Base-by-base conservation (phyloP, 2,329 filamentous ascomycete genomes). In the Macrophomina tecta region DNA sequence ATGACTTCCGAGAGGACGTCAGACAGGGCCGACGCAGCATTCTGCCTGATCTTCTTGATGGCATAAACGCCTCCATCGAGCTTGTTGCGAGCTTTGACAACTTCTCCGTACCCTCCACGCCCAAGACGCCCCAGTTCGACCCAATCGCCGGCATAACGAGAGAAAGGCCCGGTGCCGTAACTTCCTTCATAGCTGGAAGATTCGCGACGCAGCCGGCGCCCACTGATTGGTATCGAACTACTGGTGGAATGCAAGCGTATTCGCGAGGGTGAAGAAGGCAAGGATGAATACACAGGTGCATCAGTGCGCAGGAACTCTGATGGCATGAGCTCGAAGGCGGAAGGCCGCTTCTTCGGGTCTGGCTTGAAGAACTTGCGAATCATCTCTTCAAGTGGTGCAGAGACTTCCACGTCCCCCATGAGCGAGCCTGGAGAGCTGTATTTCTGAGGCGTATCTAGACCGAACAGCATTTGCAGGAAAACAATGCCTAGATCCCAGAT, bases 401-500 rank as follows among this genome's bases (percentile, higher is more conserved):
- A 95, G 8, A 97, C 82, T 8, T 87, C 85, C 40, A 94, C 80
- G 0, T 88, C 88, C 12, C 90, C 88, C 75, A 92, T 89, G 62
- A 97, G 80, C 49, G 88, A 87, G 66, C 86, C 87, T 1, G 94
- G 94, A 0, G 93, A 96, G 16, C 89, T 89, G 77, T 95, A 94
- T 67, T 89, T 91, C 68, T 90, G 85, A 18, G 91, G 83, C 6
- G 93, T 87, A 70, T 93, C 88, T 40, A 93, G 83, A 2, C 95
- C 95, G 76, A 97, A 94, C 3, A 95, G 86, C 93, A 98, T 97
- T 76, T 99, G 94, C 46, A 97, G 79, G 72, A 97, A 91, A 5
- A 97, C 87, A 36, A 97, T 88, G 4, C 95, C 95, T 73, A 99
- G 89, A 71, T 97, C 92, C 95, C 95, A 99, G 8, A 98, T 87